Base-by-base conservation (phyloP, 192 early-diverging fungal genomes). In the Phycomyces blakesleeanus region DNA sequence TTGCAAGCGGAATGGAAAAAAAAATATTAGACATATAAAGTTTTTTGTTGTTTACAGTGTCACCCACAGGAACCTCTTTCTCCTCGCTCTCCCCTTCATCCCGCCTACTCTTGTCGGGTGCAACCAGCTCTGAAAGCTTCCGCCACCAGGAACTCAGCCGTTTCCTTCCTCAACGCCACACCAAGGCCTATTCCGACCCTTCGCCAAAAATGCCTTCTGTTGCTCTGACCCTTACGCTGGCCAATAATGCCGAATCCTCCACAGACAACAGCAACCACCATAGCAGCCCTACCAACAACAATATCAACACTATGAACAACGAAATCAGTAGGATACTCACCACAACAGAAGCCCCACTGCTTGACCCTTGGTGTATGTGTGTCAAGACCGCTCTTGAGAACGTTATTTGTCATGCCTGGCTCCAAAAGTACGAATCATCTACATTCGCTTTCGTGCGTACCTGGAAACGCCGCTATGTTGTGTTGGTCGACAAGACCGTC, bases 391-490 rank as follows among this genome's bases (percentile, higher is more conserved):
- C 60, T 1, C 20, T 63, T 34, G 67, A 69, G 11, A 22, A 63
- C n/a, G 53, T 42, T 11, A 38, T 39, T 24, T 57, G 27, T 38
- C 22, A 54, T 12, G 58, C 55, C 16, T 69, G 60, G 60, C 40
- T 69, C 21, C 38, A 69, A n/a, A 61, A 57, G 21, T 49, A 69
- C 42, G 67, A 61, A 56, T 26, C 42, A 6, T 49, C 69, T 9
- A 26, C 55, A 21, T 73, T 73, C 53, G 57, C 60, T 15, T 67
- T 73, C 26, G 56, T 59, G 12, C 59, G 61, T 25, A 41, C 65
- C 2, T 73, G 71, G 71, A 73, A 73, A 55, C 58, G 66, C 24
- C 60, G 71, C 26, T 41, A 53, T 24, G 27, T 67, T 15, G 51
- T 67, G 9, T 26, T 73, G 11, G 56, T 67, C 12, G 65, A 67